Evolutionary conservation across 164 flowering plant genomes (phyloP).

Genomic region (Kingdonia uniflora): DNA sequence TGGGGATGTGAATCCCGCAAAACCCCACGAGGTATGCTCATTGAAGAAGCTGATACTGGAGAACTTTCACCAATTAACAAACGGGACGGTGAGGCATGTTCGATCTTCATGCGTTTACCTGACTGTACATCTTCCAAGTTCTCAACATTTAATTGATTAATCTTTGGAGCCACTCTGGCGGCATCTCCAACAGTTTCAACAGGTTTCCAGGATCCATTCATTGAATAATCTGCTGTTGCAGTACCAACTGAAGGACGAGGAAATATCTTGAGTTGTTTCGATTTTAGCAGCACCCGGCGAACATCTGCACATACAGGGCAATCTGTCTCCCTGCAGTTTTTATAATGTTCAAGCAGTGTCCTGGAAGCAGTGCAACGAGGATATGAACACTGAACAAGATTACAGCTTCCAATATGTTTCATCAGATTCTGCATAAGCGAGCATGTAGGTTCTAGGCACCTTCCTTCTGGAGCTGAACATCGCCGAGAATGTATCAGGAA

Average conservation of each 20-base stretch:
- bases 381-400: slow-evolving; percentile 30
- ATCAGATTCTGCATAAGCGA: slow-evolving; percentile 37
- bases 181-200: slow-evolving; percentile 21
- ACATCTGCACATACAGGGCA: slow-evolving; percentile 88
- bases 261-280: slow-evolving; percentile 15
- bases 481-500: slow-evolving; percentile 69
- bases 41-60: slow-evolving; percentile 20
- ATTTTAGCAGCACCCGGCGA: slow-evolving; percentile 16
- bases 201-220: slow-evolving; percentile 29
- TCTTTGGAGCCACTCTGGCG: slow-evolving; percentile 22
- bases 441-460: slow-evolving; percentile 54
- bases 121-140: slow-evolving; percentile 46
- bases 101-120: slow-evolving; percentile 66
- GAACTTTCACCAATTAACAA: slow-evolving; percentile 27
- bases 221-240: slow-evolving; percentile 17
- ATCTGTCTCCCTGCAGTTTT: slow-evolving; percentile 30
- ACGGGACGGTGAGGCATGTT: slow-evolving; percentile 41
- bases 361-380: slow-evolving; percentile 53
- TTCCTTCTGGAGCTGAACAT: slow-evolving; percentile 67
- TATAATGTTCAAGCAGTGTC: slow-evolving; percentile 39
- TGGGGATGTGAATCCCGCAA: slow-evolving; percentile 23
- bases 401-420: slow-evolving; percentile 54
- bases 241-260: slow-evolving; percentile 21
- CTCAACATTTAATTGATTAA: slow-evolving; percentile 25
- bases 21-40: slow-evolving; percentile 19